Conservation (phyloP, 768 basidiomycete species). For the Tephrocybe sp. region DNA sequence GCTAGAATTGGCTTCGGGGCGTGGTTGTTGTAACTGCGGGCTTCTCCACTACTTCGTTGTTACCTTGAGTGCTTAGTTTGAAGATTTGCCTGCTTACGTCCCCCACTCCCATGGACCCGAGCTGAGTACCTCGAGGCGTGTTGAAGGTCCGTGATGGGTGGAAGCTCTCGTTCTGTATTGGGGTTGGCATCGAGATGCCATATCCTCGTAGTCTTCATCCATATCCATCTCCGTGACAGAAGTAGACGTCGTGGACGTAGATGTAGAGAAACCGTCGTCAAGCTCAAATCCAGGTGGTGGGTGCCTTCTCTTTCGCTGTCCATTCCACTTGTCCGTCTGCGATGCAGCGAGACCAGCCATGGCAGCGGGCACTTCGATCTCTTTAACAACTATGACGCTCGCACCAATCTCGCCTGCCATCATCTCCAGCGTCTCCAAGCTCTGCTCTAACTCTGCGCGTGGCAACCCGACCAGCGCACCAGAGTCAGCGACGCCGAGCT, state of each 20-base stretch:
- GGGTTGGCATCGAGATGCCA: too few relatives aligned
- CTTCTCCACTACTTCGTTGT: too few relatives aligned
- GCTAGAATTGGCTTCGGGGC: too few relatives aligned
- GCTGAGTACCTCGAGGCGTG: too few relatives aligned
- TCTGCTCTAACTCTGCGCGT: conserved; percentile 71
- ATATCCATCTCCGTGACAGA: conserved; percentile 22
- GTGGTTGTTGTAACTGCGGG: too few relatives aligned
- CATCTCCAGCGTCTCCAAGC: conserved; percentile 83
- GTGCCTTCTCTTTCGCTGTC: conserved; percentile 35
- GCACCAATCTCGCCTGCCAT: conserved; percentile 96
- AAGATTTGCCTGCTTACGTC: too few relatives aligned
- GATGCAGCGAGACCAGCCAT: conserved; percentile 40
- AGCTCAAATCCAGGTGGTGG: conserved; percentile 16
- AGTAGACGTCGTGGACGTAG: conserved; percentile 33
- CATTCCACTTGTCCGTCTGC: conserved; percentile 38
- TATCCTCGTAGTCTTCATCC: conserved; percentile 28
- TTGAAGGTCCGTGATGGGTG: too few relatives aligned
- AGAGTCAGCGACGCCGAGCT: conserved; percentile 82
- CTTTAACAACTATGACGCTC: conserved; percentile 87
- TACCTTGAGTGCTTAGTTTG: too few relatives aligned
- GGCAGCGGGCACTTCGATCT: conserved; percentile 72
- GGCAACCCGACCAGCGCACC: conserved; percentile 84
- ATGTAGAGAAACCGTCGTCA: conserved; percentile 23
- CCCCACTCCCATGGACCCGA: too few relatives aligned
- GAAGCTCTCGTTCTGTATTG: too few relatives aligned